Evolutionary conservation across 2,329 filamentous ascomycete genomes (phyloP), one percentile per base, ranked within the genome.

Genomic region (Aspergillus nomiae): DNA sequence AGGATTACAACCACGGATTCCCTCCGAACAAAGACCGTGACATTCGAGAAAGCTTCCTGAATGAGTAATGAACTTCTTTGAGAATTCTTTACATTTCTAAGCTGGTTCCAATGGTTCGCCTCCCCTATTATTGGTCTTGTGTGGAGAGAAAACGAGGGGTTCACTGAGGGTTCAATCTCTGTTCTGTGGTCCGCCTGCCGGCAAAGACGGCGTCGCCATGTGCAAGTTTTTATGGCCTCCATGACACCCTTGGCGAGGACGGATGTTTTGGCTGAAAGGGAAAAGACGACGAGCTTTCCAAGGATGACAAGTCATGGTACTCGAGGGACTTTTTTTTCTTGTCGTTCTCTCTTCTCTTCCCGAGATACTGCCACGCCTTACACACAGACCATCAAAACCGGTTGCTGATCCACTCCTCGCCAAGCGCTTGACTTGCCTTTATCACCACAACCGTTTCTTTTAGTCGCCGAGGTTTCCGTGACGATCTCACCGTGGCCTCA

Each of bases 21-120:
- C 4, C 19, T 32, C 48, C 48, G 48, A 50, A 50, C 46, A 50
- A n/a, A 28, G 14, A 34, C 48, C 28, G 28, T n/a, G 26, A 32
- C n/a, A 6, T 56, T 57, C 55, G 51, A 55, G 51, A 55, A 55
- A 16, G 32, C 32, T 55, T 14, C 51, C 51, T 41, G 11, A 55
- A 36, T 21, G 24, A 24, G 36, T 11, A 38, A 36, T 28, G 16
- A 32, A 43, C 21, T n/a, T 11, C 34, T 14, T 34, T 21, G 46
- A 30, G 26, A 30, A 19, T 36, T 32, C 32, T 50, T 41, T 32
- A 50, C 56, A 59, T 14, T 51, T 26, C 32, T 51, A 6, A 19
- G 28, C 11, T 30, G 10, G 4, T 16, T 26, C 41, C 57, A 46
- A 53, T 53, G 57, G 45, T 59, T 51, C 57, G 24, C 51, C 43